Base-by-base conservation (phyloP, 257 asterid genomes). In the Parsonsia alboflavescens region DNA sequence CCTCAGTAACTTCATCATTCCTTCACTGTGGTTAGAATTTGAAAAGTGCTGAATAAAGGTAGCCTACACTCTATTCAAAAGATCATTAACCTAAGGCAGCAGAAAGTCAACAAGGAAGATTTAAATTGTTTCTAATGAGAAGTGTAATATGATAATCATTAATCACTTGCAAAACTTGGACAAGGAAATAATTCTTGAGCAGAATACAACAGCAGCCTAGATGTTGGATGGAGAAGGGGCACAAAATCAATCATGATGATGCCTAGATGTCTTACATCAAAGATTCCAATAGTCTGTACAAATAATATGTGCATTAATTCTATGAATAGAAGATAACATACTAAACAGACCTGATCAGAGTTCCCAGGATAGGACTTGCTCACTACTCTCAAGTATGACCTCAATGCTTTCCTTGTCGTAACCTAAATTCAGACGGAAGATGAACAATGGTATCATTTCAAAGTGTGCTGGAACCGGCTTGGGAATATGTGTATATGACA, bases 1-100 rank as follows among this genome's bases (percentile, higher is more conserved):
- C 83, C 96, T 88, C 79, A 90, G 84, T 75, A 88, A 76, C 68
- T 92, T 92, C 97, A 92, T 92, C n/a, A n/a, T n/a, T 79, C 96
- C 97, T 78, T 84, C 76, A 73, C 80, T 86, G 10, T 92, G 95
- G 72, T 92, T 82, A 30, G 88, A 87, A 63, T 85, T 83, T 44
- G 89, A 77, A 64, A 92, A 92, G 69, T 81, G 87, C 78, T 86
- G 83, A 71, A 90, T 52, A 73, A 92, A 92, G 75, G 87, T 83
- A 30, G 59, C 73, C 85, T 90, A 96, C 33, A 84, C 96, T 78
- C 85, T 85, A 42, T 87, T 86, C 88, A 92, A 83, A 76, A 92
- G 96, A 83, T 69, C 52, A 59, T 73, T 81, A 76, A 90, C 89
- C 96, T 92, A 85, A 44, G 68, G 53, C 73, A 68, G 28, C 39